These are phyloP conservation scores for Biscutella auriculata DNA, from an alignment of 441 rosid genomes.

Conservation along the genomic window DNA sequence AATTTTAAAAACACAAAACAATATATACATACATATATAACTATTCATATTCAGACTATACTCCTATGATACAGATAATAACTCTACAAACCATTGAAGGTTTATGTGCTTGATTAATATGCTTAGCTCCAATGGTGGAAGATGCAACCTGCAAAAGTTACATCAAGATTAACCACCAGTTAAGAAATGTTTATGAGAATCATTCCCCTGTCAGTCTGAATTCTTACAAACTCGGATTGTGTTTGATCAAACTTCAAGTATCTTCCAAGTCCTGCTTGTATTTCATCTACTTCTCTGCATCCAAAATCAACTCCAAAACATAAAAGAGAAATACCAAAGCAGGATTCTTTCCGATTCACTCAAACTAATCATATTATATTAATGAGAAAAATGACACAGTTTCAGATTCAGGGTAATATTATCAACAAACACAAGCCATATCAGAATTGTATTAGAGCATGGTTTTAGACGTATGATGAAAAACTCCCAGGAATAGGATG, in stretches of 20 bases:
- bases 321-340: conserved; percentile 1
- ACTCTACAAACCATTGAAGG: conserved; percentile 40
- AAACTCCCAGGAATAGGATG: not conserved
- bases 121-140: conserved; percentile 32
- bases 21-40: not conserved
- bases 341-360: not conserved
- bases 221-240: conserved; percentile 41
- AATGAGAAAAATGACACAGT: not conserved
- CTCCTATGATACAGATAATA: not conserved
- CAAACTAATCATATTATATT: not conserved
- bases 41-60: not conserved
- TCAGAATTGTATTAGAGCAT: not conserved
- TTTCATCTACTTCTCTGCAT: conserved; percentile 68
- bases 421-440: conserved; percentile 7
- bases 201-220: conserved; percentile 19
- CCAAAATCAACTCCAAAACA: conserved; percentile 16
- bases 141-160: conserved; percentile 37
- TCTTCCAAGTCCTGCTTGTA: conserved; percentile 38
- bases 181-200: not conserved
- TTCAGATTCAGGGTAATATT: not conserved
- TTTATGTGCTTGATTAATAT: conserved; percentile 30
- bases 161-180: conserved; percentile 14
- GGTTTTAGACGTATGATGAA: not conserved
- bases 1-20: not conserved
- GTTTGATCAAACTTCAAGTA: conserved; percentile 31